Percentiles rank a stretch among this genome's conserved stretches.
phyloP scores from a whole-genome alignment of 345 rosid genomes.

The Raphanus sativus region DNA sequence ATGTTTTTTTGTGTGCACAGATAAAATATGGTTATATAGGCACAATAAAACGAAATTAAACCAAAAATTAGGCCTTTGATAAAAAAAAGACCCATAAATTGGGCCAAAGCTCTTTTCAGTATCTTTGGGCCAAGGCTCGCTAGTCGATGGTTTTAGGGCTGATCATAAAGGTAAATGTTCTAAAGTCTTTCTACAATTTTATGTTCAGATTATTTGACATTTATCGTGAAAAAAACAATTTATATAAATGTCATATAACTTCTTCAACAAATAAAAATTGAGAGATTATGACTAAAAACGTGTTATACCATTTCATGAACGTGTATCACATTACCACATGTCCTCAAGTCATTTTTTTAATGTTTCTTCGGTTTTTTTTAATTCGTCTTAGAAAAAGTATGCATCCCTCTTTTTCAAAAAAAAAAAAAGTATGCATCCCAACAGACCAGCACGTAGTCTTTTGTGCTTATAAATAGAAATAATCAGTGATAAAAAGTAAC shows the following conservation, averaged over 20 bases:
- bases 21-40: neutral
- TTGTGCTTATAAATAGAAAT: slow-evolving; percentile 4
- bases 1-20: neutral
- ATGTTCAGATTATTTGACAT: neutral
- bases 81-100: neutral
- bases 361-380: neutral
- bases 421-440: neutral
- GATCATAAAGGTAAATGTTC: neutral
- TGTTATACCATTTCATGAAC: slow-evolving; percentile 9
- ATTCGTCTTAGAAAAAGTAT: neutral
- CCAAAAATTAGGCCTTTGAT: neutral
- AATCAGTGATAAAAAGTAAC: neutral
- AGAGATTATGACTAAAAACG: slow-evolving; percentile 23
- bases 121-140: slow-evolving; percentile 8
- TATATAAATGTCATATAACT: neutral
- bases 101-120: neutral
- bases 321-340: slow-evolving; percentile 14
- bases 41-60: neutral
- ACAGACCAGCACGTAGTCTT: neutral
- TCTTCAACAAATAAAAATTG: neutral
- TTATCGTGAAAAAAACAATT: neutral
- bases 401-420: neutral
- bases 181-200: neutral
- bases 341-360: neutral
- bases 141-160: neutral